A percentile compares a stretch with the other conserved stretches of the same genome.
Conservation (phyloP, 225 moss, liverwort and hornwort genomes). For the Antitrichia curtipendula region DNA sequence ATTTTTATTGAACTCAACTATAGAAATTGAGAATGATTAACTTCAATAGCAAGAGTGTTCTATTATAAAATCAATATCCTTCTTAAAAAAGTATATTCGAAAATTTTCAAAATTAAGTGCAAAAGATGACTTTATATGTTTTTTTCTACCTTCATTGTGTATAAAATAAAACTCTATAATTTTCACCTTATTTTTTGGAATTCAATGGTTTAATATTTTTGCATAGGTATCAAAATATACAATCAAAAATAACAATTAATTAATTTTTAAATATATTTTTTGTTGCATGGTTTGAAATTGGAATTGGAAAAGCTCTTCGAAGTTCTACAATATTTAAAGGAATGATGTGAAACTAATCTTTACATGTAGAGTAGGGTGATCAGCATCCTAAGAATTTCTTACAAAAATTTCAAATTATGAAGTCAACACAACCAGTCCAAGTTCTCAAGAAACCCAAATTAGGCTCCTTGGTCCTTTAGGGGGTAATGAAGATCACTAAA, state of each 20-base stretch:
- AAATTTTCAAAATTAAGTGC: neutral
- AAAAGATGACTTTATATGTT: neutral
- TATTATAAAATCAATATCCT: neutral
- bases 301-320: neutral
- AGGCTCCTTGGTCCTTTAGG: neutral
- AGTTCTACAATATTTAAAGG: accelerated
- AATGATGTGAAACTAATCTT: neutral
- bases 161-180: neutral
- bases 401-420: neutral
- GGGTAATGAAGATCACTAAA: neutral
- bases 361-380: accelerated
- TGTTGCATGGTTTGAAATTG: accelerated
- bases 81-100: no score
- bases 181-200: neutral
- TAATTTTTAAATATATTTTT: neutral
- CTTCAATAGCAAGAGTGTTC: accelerated
- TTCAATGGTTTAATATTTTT: neutral
- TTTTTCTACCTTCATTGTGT: accelerated
- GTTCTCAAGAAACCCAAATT: neutral
- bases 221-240: neutral
- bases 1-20: neutral
- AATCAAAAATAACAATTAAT: neutral
- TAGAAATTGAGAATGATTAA: no score
- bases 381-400: neutral
- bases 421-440: accelerated